Percentiles rank a stretch among this genome's conserved stretches.
Evolutionary conservation across 1,284 basidiomycete species (phyloP).

Genomic region (Microbotryum violaceum): DNA sequence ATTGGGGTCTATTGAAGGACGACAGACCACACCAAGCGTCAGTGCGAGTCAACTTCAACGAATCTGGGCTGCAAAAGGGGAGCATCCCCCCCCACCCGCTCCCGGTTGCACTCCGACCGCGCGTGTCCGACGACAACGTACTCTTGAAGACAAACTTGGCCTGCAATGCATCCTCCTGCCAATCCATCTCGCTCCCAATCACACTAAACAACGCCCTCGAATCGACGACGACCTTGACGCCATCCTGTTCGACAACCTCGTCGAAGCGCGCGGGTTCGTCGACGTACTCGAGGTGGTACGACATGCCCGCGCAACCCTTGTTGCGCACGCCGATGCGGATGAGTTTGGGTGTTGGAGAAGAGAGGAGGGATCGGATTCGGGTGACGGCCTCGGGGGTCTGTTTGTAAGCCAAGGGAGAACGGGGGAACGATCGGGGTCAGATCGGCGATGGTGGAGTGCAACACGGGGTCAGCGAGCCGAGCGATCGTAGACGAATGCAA

Average conservation of each 20-base stretch:
- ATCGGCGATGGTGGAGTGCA: background rate
- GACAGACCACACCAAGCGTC: background rate
- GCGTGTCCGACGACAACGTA: slow-evolving; percentile 48
- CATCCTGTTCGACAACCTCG: slow-evolving; percentile 94
- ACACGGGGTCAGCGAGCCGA: background rate
- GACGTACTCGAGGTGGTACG: slow-evolving; percentile 96
- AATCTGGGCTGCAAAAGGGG: too few species aligned
- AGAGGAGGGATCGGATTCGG: slow-evolving; percentile 60
- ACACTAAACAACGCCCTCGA: slow-evolving; percentile 96
- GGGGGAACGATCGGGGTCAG: background rate
- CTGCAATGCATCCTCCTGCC: slow-evolving; percentile 87
- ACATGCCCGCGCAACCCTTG: slow-evolving; percentile 97
- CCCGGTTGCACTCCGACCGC: background rate
- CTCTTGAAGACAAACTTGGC: slow-evolving; percentile 87
- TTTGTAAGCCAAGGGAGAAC: background rate
- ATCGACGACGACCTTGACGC: slow-evolving; percentile 88
- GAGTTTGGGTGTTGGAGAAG: slow-evolving; percentile 75
- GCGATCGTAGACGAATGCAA: too few species aligned
- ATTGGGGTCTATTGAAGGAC: slow-evolving; percentile 39
- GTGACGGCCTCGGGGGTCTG: slow-evolving; percentile 76
- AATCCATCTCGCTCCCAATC: slow-evolving; percentile 98
- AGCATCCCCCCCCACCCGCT: background rate
- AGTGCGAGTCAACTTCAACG: slow-evolving; percentile 45
- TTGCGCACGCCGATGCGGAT: slow-evolving; percentile 93
- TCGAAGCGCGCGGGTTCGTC: slow-evolving; percentile 85